Conservation (phyloP, 2,329 filamentous ascomycete species). For the Fusarium sarcochroum region DNA sequence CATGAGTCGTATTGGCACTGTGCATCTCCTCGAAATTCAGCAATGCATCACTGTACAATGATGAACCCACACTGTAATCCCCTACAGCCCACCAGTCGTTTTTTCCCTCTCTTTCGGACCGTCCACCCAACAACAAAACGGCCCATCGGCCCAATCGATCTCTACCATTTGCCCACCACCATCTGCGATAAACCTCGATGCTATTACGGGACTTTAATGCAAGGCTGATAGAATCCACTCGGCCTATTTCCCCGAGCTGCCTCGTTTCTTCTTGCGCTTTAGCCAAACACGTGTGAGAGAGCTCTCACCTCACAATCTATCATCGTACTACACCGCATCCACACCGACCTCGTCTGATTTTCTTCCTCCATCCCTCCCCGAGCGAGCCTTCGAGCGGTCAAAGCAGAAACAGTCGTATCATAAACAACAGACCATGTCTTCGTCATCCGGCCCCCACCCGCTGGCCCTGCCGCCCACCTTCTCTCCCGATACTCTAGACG, state of each 20-base stretch:
- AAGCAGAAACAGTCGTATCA: constrained; percentile 19
- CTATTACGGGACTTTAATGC: constrained; percentile 37
- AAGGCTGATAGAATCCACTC: constrained; percentile 43
- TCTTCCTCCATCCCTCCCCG: constrained; percentile 8
- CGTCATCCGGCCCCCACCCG: constrained; percentile 56
- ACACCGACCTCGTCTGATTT: constrained; percentile 36
- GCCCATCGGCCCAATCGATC: constrained; percentile 45
- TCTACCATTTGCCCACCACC: constrained; percentile 38
- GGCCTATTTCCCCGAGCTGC: constrained; percentile 33
- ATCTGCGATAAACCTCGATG: constrained; percentile 31
- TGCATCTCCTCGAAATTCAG: fast-evolving
- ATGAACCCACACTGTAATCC: constrained; percentile 12
- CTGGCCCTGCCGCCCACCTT: constrained; percentile 74
- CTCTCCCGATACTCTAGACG: constrained; percentile 86
- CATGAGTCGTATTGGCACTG: constrained; percentile 31
- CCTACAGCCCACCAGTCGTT: neutral
- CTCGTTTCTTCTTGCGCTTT: neutral
- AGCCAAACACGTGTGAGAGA: constrained; percentile 13
- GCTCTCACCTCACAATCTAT: constrained; percentile 13
- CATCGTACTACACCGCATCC: constrained; percentile 33
- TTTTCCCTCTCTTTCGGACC: constrained; percentile 37
- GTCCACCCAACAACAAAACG: constrained; percentile 42
- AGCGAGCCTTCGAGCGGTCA: constrained; percentile 24
- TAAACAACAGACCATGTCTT: constrained; percentile 40
- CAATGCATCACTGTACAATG: constrained; percentile 18